Percentiles rank a stretch among this genome's conserved stretches.
These are phyloP conservation scores for Schizosaccharomyces octosporus DNA, from an alignment of 805 yeast genomes.

Conservation along the genomic window DNA sequence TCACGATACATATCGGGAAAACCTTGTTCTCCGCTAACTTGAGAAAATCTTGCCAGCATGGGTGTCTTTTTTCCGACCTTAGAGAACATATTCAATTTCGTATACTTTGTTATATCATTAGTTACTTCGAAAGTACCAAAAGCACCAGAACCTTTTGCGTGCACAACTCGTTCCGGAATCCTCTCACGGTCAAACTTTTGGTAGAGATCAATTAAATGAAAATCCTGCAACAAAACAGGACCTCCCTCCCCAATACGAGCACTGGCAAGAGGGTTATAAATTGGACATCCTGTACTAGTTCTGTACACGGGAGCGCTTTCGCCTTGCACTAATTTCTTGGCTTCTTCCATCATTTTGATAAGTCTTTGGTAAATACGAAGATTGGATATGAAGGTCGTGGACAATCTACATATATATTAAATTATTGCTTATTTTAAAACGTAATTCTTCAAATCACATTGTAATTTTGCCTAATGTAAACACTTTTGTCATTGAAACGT, in stretches of 20 bases:
- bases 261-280: constrained; percentile 29
- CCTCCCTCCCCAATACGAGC: constrained; percentile 32
- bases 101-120: constrained; percentile 53
- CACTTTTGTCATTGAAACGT: no score
- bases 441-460: no score
- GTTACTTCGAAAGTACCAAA: constrained; percentile 70
- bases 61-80: constrained; percentile 50
- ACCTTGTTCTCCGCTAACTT: constrained; percentile 70
- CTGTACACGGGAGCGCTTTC: constrained; percentile 15
- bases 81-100: constrained; percentile 41
- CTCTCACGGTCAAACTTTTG: constrained; percentile 66
- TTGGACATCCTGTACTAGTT: constrained; percentile 31
- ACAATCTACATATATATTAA: no score
- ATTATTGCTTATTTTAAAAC: no score
- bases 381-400: no score
- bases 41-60: constrained; percentile 40
- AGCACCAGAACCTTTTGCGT: constrained; percentile 78
- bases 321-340: no score
- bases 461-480: no score
- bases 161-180: constrained; percentile 80
- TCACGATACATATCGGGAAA: constrained; percentile 67
- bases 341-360: no score
- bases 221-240: constrained; percentile 34
- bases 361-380: no score
- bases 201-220: constrained; percentile 29